Percentiles rank a stretch among this genome's conserved stretches.
Conservation (phyloP, 2,329 filamentous ascomycete genomes). For the Clarireedia homoeocarpa region DNA sequence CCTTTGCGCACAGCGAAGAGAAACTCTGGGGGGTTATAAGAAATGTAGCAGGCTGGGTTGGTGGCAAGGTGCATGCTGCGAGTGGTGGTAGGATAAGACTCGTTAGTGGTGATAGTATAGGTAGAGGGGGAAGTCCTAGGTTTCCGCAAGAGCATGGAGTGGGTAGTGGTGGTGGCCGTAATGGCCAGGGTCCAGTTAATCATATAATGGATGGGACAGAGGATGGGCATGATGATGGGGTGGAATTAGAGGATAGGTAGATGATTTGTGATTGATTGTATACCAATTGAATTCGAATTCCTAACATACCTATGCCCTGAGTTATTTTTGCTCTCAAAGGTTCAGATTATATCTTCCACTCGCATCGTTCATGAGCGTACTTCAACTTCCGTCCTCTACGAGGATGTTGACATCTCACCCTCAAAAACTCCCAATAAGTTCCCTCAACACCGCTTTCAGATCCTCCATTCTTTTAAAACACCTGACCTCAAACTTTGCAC, state of each 20-base stretch:
- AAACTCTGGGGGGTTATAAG: constrained; percentile 54
- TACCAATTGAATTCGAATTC: neutral
- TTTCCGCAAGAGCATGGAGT: constrained; percentile 14
- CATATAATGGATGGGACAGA: constrained; percentile 45
- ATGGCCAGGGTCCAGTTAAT: constrained; percentile 32
- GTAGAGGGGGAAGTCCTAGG: constrained; percentile 26
- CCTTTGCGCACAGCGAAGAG: constrained; percentile 51
- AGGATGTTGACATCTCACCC: constrained; percentile 30
- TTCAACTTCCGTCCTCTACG: too few species aligned
- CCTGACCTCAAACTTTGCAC: constrained; percentile 38
- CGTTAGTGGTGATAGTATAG: constrained; percentile 22
- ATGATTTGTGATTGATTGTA: neutral
- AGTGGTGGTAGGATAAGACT: constrained; percentile 52
- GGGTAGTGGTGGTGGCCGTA: constrained; percentile 2
- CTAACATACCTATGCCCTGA: too few species aligned
- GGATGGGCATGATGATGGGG: constrained; percentile 37
- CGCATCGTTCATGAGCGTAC: too few species aligned
- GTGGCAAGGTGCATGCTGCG: constrained; percentile 42
- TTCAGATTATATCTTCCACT: too few species aligned
- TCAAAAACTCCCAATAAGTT: constrained; percentile 48
- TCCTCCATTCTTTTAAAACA: constrained; percentile 36
- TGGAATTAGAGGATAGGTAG: constrained; percentile 34
- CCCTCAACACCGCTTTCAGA: constrained; percentile 38
- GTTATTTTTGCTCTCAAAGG: too few species aligned
- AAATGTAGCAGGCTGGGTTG: constrained; percentile 49